These are phyloP conservation scores for Aspergillus ustus DNA, from an alignment of 2,329 filamentous ascomycete genomes.

Conservation along the genomic window DNA sequence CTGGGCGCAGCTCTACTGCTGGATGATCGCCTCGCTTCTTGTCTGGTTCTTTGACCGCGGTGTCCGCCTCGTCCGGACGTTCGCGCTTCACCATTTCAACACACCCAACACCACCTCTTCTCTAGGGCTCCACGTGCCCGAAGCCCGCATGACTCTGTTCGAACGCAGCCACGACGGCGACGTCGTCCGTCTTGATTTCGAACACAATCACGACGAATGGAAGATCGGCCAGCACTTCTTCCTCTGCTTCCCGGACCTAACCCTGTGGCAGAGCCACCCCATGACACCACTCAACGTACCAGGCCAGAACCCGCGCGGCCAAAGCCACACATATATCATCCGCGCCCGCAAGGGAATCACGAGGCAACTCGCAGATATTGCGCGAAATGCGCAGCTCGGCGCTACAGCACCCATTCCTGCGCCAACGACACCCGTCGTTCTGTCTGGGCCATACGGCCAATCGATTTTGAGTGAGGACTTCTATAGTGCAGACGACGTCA, in stretches of 20 bases:
- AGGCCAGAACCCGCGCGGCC: conserved; percentile 28
- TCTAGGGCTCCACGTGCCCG: conserved; percentile 58
- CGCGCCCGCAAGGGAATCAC: conserved; percentile 54
- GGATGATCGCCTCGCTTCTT: conserved; percentile 68
- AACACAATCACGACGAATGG: conserved; percentile 66
- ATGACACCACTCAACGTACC: conserved; percentile 68
- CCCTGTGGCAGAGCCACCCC: conserved; percentile 74
- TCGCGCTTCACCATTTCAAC: conserved; percentile 63
- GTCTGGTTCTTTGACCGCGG: conserved; percentile 69
- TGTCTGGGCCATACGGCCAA: conserved; percentile 68
- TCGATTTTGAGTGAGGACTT: conserved; percentile 48
- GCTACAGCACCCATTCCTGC: conserved; percentile 8
- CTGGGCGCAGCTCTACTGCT: conserved; percentile 70
- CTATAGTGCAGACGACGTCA: conserved; percentile 44
- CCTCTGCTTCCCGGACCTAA: conserved; percentile 68
- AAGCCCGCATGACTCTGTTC: conserved; percentile 59
- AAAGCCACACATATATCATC: conserved; percentile 44
- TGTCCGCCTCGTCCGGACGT: conserved; percentile 62
- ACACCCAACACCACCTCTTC: conserved; percentile 38
- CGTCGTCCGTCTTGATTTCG: conserved; percentile 69
- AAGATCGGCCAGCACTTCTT: conserved; percentile 73
- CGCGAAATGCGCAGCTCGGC: conserved; percentile 11
- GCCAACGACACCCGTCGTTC: conserved; percentile 56
- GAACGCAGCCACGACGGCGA: conserved; percentile 62
- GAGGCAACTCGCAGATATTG: conserved; percentile 29